These are phyloP conservation scores for Hirsutella rhossiliensis DNA, from an alignment of 2,329 filamentous ascomycete species.

Conservation along the genomic window DNA sequence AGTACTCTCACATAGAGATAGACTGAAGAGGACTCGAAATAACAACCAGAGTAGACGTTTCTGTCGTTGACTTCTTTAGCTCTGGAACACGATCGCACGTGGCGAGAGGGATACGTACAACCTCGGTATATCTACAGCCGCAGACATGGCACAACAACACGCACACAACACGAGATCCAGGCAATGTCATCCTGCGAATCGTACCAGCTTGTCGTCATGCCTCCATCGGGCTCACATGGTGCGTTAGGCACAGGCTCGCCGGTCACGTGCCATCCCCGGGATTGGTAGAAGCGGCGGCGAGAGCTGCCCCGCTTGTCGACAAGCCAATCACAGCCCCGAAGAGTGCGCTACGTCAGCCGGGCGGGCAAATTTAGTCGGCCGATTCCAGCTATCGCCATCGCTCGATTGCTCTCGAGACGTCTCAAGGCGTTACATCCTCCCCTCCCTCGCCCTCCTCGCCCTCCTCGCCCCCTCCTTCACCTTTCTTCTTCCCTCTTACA, in stretches of 20 bases:
- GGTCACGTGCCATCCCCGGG: not conserved
- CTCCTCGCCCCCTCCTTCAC: not conserved
- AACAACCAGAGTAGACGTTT: too few relatives aligned
- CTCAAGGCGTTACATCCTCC: conserved; percentile 4
- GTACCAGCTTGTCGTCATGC: not conserved
- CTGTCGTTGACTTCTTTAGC: too few relatives aligned
- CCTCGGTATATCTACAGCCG: not conserved
- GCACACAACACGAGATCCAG: not conserved
- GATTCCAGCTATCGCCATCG: conserved; percentile 8
- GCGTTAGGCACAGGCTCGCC: not conserved
- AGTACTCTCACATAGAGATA: too few relatives aligned
- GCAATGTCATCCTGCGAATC: not conserved
- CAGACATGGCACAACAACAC: not conserved
- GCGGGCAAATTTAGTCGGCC: conserved; percentile 8
- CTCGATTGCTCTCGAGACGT: conserved; percentile 9
- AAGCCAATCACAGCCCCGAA: conserved; percentile 15
- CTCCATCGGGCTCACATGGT: not conserved
- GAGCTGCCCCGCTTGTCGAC: conserved; percentile 5
- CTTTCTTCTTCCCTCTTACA: conserved; percentile 1
- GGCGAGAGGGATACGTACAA: too few relatives aligned
- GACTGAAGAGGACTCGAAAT: not conserved
- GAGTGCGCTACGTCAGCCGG: not conserved
- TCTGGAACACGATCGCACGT: too few relatives aligned
- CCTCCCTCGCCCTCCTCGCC: not conserved
- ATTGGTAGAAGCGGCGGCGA: too few relatives aligned